Base-by-base conservation (phyloP, 148 eudicot genomes). In the Rheum nobile region DNA sequence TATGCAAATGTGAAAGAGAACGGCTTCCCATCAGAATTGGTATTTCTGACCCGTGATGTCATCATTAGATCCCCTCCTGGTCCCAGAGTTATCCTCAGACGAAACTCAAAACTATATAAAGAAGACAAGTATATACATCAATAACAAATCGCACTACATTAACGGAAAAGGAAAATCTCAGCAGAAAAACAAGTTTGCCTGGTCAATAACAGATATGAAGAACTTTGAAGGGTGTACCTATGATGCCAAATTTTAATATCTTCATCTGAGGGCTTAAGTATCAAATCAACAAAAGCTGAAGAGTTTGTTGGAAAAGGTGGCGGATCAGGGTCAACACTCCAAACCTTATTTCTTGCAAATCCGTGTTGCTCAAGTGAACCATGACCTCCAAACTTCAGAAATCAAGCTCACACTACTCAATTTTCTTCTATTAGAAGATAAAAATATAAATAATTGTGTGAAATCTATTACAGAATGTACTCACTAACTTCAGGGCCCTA, bases 361-460 rank as follows among this genome's bases (percentile, higher is more conserved):
- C 98, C 98, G 87, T 95, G 98, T 38, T 80, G 84, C 83, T 91
- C 93, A 79, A 95, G 93, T 76, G 87, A 41, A 74, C 98, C 98
- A 78, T 73, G 87, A 75, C 79, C 88, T 46, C 89, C 82, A 73
- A 91, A 95, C 98, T 95, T 96, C 84, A 87, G 22, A 34, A 65
- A 31, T 65, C 39, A 65, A 65, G 39, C 39, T 0, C 6, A 65
- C 19, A 28, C 29, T 29, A 13, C 5, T 29, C 32, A 32, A 32
- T 17, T 16, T 32, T 34, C 31, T 65, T 61, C 67, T 61, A 28
- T 61, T 32, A 11, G 70, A 65, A 61, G 68, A 34, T 16, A 65
- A 48, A 68, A 24, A 67, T 67, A 46, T 74, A 67, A 42, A 35
- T 24, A 28, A 42, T 54, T 57, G 32, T 28, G 34, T 2, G 17